A percentile compares a stretch with the other conserved stretches of the same genome.
Conservation (phyloP, 2,329 filamentous ascomycete species). For the Fusarium sterilihyphosum region DNA sequence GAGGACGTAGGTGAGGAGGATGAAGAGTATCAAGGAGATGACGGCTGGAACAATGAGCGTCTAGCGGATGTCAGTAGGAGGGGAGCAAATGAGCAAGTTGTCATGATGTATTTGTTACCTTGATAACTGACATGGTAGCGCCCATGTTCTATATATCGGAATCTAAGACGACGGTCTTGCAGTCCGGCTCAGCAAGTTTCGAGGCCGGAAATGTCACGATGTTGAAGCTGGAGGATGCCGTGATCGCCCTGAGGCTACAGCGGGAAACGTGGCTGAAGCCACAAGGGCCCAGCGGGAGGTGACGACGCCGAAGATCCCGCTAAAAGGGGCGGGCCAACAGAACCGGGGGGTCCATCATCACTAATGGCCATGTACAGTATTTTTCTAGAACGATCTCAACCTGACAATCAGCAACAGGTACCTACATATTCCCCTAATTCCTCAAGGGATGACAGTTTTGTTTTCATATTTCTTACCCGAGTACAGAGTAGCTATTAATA, state of each 20-base stretch:
- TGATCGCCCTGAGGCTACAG: slow-evolving; percentile 18
- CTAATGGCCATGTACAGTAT: not conserved
- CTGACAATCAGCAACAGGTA: not conserved
- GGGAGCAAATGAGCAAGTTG: not conserved
- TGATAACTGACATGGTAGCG: slow-evolving; percentile 49
- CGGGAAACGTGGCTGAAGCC: slow-evolving; percentile 30
- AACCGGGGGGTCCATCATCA: slow-evolving; percentile 3
- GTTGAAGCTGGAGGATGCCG: slow-evolving; percentile 14
- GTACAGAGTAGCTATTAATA: not conserved
- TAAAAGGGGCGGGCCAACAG: slow-evolving; percentile 26
- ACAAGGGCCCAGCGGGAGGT: slow-evolving; percentile 15
- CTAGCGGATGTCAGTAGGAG: slow-evolving; percentile 53
- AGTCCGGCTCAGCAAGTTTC: not conserved
- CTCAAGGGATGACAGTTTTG: not conserved
- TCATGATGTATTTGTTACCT: slow-evolving; percentile 41
- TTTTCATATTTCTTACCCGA: not conserved
- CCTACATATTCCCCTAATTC: not conserved
- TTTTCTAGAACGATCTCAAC: not conserved
- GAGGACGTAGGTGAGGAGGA: slow-evolving; percentile 71
- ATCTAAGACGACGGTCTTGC: not conserved
- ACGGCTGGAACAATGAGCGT: slow-evolving; percentile 75
- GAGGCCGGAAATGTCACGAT: slow-evolving; percentile 12
- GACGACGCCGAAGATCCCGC: slow-evolving; percentile 37
- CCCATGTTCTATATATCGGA: slow-evolving; percentile 43
- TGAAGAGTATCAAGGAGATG: slow-evolving; percentile 75